Percentiles rank a stretch among this genome's conserved stretches.
These are phyloP conservation scores for Exophiala sp. DNA, from an alignment of 2,329 filamentous ascomycete genomes.

Conservation along the genomic window DNA sequence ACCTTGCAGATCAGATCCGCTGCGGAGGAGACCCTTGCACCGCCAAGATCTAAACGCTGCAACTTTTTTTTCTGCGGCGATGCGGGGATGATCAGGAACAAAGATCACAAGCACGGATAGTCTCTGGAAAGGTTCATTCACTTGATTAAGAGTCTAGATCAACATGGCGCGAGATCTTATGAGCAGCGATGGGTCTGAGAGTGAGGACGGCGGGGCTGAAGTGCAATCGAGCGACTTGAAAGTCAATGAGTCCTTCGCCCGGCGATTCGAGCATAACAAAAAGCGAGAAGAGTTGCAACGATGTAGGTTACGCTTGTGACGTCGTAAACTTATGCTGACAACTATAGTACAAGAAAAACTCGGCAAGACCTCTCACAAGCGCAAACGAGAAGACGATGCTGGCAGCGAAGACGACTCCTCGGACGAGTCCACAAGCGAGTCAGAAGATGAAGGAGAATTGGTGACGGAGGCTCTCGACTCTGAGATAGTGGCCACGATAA, in stretches of 20 bases:
- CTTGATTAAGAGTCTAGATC: background rate
- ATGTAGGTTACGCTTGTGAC: constrained; percentile 29
- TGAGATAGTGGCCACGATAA: constrained; percentile 80
- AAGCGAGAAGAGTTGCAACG: constrained; percentile 80
- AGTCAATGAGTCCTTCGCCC: constrained; percentile 87
- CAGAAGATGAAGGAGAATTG: constrained; percentile 76
- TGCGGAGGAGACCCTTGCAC: background rate
- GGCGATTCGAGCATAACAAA: constrained; percentile 93
- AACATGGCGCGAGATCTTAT: constrained; percentile 31
- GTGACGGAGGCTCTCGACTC: constrained; percentile 80
- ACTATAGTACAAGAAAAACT: constrained; percentile 82
- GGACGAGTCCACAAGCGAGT: constrained; percentile 64
- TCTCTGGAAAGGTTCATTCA: background rate
- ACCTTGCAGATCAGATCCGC: background rate
- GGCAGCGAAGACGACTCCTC: constrained; percentile 50
- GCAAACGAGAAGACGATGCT: constrained; percentile 39
- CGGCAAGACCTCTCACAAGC: constrained; percentile 48
- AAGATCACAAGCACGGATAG: background rate
- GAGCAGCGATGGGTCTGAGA: constrained; percentile 38
- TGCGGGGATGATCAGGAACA: background rate
- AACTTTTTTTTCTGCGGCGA: background rate
- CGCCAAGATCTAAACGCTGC: background rate
- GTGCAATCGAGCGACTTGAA: constrained; percentile 55
- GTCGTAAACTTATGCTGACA: constrained; percentile 25
- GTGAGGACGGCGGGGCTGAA: constrained; percentile 39